Conservation (phyloP, 345 rosid species). For the Eutrema yunnanense region DNA sequence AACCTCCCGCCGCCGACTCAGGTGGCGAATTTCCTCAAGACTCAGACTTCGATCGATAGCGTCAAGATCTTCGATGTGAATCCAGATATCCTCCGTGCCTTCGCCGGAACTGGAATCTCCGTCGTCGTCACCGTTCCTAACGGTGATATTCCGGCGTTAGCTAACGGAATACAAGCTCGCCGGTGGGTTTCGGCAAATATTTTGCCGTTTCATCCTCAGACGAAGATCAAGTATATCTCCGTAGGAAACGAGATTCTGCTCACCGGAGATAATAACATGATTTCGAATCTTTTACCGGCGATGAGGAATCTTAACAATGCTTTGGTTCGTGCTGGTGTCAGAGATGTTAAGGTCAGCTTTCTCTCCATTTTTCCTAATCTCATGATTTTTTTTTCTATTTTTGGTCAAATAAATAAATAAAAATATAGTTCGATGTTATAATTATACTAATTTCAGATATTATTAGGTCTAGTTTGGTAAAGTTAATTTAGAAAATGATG, state of each 20-base stretch:
- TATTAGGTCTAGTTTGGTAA: not conserved
- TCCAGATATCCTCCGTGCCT: slow-evolving; percentile 65
- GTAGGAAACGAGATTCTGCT: slow-evolving; percentile 74
- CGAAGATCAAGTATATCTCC: slow-evolving; percentile 51
- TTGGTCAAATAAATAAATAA: not conserved
- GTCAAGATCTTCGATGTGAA: slow-evolving; percentile 64
- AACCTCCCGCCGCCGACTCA: slow-evolving; percentile 70
- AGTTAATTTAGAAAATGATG: not conserved
- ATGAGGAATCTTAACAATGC: slow-evolving; percentile 56
- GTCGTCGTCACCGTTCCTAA: slow-evolving; percentile 53
- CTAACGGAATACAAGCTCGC: slow-evolving; percentile 31
- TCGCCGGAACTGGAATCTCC: slow-evolving; percentile 52
- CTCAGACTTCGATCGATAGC: slow-evolving; percentile 55
- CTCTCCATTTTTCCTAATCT: not conserved
- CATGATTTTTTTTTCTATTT: not conserved
- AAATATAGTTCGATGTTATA: not conserved
- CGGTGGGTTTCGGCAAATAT: slow-evolving; percentile 58
- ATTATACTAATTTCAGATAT: not conserved
- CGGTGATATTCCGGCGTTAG: slow-evolving; percentile 54
- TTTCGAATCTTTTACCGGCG: slow-evolving; percentile 59
- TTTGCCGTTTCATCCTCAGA: slow-evolving; percentile 57
- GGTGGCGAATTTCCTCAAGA: slow-evolving; percentile 64
- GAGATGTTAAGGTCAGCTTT: slow-evolving; percentile 51
- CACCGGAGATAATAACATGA: slow-evolving; percentile 30
- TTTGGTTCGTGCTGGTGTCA: slow-evolving; percentile 49